Evolutionary conservation across 2,329 filamentous ascomycete species (phyloP), one percentile per base, ranked within the genome.

Genomic region (Coleophoma cylindrospora): DNA sequence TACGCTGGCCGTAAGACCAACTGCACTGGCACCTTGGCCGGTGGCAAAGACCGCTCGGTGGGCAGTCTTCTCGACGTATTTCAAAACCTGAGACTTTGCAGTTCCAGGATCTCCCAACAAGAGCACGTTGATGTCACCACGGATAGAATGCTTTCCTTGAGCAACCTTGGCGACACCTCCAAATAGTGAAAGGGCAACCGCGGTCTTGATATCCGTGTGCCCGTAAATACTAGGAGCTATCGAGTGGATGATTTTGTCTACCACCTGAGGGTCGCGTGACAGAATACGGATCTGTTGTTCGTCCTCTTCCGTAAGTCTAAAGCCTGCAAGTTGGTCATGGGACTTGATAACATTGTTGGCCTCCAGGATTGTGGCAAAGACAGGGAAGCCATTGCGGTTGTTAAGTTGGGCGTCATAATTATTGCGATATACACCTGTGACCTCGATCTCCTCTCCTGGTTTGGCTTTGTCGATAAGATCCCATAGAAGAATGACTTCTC

Each of bases 181-280:
- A 60, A 99, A 97, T 0, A 99, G 80, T 0, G 91, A 96, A 32
- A 97, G 77, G 0, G 94, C 92, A 17, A 97, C 86, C 0, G 94
- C 94, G 3, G 94, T 99, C 75, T 99, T 99, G 75, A 99, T 91
- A 63, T 99, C 94, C 2, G 81, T 86, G 66, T 99, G 94, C 1
- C 94, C 94, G 65, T 97, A 99, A 64, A 99, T 99, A 66, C 91
- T 96, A 0, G 94, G 94, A 0, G 94, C 94, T 51, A 99, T 95
- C 1, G 92, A 96, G 65, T 85, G 81, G 65, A 99, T 80, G 54
- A 99, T 84, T 72, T 92, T 95, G 63, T 99, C 91, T 4, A 97
- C 79, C 57, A 99, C 94, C 57, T 89, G 85, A 2, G 91, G 90
- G 57, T 99, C 94, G 50, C 88, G 86, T 9, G 90, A 85, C n/a